Evolutionary conservation across 768 basidiomycete genomes (phyloP).

Genomic region (Ephemerocybe angulata): DNA sequence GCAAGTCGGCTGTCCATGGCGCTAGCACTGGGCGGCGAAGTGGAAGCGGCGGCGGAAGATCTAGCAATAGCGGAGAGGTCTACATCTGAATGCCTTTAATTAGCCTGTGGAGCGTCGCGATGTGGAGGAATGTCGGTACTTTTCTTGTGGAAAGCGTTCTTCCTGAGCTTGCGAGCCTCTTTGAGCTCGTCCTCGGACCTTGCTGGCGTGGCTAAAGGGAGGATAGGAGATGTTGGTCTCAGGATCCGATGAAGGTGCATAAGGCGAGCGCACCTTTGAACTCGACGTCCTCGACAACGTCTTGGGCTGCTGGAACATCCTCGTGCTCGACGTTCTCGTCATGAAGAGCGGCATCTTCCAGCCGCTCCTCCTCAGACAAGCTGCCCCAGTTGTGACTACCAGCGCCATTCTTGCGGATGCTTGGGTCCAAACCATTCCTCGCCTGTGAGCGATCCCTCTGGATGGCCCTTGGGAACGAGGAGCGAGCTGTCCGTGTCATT

Average conservation of each 20-base stretch:
- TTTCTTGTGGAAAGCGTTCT: constrained; percentile 67
- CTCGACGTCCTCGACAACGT: constrained; percentile 10
- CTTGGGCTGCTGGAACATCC: constrained; percentile 22
- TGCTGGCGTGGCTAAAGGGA: neutral
- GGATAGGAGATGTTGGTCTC: no score
- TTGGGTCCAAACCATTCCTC: constrained; percentile 70
- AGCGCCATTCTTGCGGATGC: constrained; percentile 72
- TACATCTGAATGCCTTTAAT: constrained; percentile 25
- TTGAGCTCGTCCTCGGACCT: constrained; percentile 56
- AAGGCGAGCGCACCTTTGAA: neutral
- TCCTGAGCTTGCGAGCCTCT: constrained; percentile 64
- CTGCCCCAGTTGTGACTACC: constrained; percentile 88
- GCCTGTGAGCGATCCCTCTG: constrained; percentile 75
- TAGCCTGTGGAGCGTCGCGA: neutral
- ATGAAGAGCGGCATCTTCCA: constrained; percentile 52
- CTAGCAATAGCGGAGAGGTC: constrained; percentile 81
- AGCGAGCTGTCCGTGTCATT: constrained; percentile 82
- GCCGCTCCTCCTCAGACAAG: constrained; percentile 56
- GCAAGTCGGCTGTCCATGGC: neutral
- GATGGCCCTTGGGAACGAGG: constrained; percentile 67
- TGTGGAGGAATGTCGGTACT: constrained; percentile 24
- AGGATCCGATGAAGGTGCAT: neutral
- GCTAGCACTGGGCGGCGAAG: constrained; percentile 37
- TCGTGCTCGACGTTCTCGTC: constrained; percentile 55
- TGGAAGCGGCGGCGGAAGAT: constrained; percentile 69